phyloP scores from a whole-genome alignment of 495 filamentous ascomycete species.

The Aspergillus sclerotioniger region DNA sequence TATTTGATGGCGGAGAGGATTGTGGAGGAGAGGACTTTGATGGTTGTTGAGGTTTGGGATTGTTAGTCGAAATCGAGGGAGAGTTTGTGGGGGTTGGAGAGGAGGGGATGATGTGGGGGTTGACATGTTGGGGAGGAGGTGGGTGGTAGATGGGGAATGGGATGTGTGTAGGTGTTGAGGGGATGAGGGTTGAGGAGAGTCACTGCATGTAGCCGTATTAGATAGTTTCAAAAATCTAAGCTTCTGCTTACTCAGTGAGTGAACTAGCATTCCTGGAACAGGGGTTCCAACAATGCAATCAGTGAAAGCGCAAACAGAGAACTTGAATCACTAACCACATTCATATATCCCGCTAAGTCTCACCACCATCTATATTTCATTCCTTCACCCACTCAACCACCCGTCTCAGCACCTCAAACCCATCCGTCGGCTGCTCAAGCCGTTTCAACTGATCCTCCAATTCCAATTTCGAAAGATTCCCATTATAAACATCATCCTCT shows the following conservation, averaged over 20 bases:
- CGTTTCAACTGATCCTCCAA: not conserved
- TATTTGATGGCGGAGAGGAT: conserved; percentile 20
- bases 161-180: no score
- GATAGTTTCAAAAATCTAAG: no score
- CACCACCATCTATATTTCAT: no score
- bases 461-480: not conserved
- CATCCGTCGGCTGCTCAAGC: not conserved
- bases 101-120: no score
- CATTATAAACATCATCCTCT: conserved; percentile 17
- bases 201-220: no score
- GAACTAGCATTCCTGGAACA: conserved; percentile 38
- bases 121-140: no score
- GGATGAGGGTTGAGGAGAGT: no score
- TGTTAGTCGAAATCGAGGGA: conserved; percentile 28
- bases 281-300: conserved; percentile 48
- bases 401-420: not conserved
- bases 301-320: no score
- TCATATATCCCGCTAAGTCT: no score
- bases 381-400: not conserved
- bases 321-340: no score
- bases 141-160: no score
- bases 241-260: conserved; percentile 8
- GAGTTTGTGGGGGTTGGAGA: conserved; percentile 21
- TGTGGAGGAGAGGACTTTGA: conserved; percentile 18
- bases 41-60: conserved; percentile 22